Percentiles rank a stretch among this genome's conserved stretches.
Conservation (phyloP, 345 rosid genomes). For the Citrus medica region DNA sequence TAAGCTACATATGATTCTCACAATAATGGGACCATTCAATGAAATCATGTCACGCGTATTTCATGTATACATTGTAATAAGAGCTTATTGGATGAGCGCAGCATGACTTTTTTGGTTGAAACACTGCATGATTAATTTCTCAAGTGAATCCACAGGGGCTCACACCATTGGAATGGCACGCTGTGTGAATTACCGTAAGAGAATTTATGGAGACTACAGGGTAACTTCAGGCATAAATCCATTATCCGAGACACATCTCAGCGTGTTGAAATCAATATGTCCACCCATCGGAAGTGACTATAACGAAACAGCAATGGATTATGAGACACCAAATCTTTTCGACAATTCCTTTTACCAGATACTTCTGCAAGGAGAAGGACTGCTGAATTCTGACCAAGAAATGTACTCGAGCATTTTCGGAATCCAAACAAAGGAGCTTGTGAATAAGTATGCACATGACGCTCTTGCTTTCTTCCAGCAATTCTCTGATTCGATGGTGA, state of each 20-base stretch:
- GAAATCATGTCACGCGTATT: no score
- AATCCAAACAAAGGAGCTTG: slow-evolving; percentile 54
- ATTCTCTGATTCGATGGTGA: slow-evolving; percentile 83
- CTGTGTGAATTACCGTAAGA: slow-evolving; percentile 53
- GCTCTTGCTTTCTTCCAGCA: slow-evolving; percentile 68
- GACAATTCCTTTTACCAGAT: slow-evolving; percentile 68
- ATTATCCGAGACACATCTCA: slow-evolving; percentile 32
- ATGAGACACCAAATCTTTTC: slow-evolving; percentile 62
- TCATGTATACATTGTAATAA: no score
- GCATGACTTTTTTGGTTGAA: no score
- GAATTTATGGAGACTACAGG: slow-evolving; percentile 61
- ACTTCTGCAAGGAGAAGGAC: slow-evolving; percentile 59
- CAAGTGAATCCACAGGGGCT: slow-evolving; percentile 44
- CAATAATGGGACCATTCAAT: no score
- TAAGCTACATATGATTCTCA: slow-evolving; percentile 15
- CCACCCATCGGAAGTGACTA: slow-evolving; percentile 50
- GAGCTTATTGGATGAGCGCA: no score
- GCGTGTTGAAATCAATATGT: slow-evolving; percentile 46
- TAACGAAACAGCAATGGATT: slow-evolving; percentile 65
- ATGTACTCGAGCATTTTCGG: slow-evolving; percentile 65
- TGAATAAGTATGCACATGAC: slow-evolving; percentile 59
- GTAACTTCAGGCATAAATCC: slow-evolving; percentile 41
- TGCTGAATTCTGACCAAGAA: slow-evolving; percentile 83
- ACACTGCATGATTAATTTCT: background rate
- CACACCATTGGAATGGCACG: slow-evolving; percentile 92